Evolutionary conservation across 2,329 filamentous ascomycete genomes (phyloP).

Genomic region (Byssochlamys sp.): DNA sequence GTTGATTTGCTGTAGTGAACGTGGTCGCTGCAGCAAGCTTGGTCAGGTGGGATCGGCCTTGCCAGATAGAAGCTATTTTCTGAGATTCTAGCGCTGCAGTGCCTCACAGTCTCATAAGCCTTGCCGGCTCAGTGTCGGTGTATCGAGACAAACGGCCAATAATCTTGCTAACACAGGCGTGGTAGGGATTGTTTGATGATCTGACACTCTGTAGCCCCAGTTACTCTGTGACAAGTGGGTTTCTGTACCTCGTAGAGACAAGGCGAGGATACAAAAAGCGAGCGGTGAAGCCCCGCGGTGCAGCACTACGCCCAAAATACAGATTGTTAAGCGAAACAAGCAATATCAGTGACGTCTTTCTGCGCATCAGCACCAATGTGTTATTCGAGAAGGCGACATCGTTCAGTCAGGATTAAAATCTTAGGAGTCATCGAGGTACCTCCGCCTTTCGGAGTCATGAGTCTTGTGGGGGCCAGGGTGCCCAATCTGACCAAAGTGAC

Average conservation of each 20-base stretch:
- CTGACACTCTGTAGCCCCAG: background rate
- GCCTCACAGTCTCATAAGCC: background rate
- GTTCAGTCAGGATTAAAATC: background rate
- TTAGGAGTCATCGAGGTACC: background rate
- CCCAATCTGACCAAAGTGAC: background rate
- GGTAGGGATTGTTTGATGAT: background rate
- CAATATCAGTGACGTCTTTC: background rate
- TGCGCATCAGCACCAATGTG: background rate
- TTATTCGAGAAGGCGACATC: background rate
- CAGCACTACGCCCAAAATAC: background rate
- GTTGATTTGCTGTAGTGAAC: background rate
- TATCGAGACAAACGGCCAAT: background rate
- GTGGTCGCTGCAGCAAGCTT: background rate
- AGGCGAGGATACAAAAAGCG: slow-evolving; percentile 4
- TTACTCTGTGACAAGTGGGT: slow-evolving; percentile 1
- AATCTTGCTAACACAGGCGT: background rate
- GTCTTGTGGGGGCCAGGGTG: background rate
- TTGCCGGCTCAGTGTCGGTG: background rate
- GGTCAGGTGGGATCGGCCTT: slow-evolving; percentile 12
- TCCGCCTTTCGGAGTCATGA: background rate
- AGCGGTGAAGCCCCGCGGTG: slow-evolving; percentile 5
- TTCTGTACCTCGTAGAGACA: background rate
- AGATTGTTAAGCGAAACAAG: background rate
- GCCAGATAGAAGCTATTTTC: slow-evolving; percentile 6
- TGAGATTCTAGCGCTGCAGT: background rate